Evolutionary conservation across 257 asterid species (phyloP).

Genomic region (Agastache rugosa): DNA sequence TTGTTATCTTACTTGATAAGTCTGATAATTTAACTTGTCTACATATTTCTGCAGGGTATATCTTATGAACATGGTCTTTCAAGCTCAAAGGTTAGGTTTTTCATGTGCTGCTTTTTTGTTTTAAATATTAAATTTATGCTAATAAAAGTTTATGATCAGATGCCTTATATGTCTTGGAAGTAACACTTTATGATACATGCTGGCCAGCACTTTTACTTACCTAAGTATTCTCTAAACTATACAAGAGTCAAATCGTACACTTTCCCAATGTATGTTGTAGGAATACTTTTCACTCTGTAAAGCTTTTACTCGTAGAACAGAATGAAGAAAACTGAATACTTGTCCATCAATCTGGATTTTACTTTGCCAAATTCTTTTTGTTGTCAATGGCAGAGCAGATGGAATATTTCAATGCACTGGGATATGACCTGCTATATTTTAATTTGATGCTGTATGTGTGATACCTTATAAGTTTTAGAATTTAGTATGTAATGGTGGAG

Average conservation of each 20-base stretch:
- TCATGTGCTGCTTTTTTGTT: constrained; percentile 24
- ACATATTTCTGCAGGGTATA: constrained; percentile 64
- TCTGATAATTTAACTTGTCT: constrained; percentile 31
- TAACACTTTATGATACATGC: background rate
- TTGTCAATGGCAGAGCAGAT: background rate
- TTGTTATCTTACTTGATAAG: constrained; percentile 15
- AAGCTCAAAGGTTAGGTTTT: constrained; percentile 61
- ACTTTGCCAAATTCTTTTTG: background rate
- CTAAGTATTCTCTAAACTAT: constrained; percentile 3
- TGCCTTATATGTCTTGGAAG: constrained; percentile 3
- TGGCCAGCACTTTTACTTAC: constrained; percentile 18
- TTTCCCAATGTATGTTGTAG: background rate
- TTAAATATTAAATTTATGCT: background rate
- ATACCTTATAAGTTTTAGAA: constrained; percentile 1
- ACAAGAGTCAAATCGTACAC: background rate
- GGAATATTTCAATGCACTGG: background rate
- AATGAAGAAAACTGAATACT: background rate
- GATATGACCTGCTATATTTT: background rate
- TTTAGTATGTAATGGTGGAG: background rate
- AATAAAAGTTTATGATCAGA: background rate
- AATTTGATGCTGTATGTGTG: background rate
- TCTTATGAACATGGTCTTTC: constrained; percentile 62
- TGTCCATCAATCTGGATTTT: background rate
- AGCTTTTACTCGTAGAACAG: background rate
- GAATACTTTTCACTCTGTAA: background rate